phyloP scores from a whole-genome alignment of 2,329 filamentous ascomycete genomes.

The Monosporascus sp. region DNA sequence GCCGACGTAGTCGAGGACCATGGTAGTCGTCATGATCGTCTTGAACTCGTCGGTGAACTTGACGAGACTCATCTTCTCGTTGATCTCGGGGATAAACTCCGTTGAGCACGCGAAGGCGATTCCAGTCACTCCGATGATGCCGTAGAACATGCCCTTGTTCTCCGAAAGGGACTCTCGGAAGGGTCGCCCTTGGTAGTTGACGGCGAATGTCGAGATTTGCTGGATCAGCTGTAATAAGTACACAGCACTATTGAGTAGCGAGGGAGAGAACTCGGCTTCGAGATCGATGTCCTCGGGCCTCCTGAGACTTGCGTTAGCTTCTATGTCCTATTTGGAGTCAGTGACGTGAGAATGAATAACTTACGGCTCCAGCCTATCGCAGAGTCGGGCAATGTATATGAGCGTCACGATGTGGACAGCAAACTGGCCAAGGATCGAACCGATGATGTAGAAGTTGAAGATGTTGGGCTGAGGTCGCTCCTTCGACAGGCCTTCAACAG shows the following conservation, averaged over 20 bases:
- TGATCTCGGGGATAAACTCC: constrained; percentile 92
- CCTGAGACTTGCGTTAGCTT: constrained; percentile 29
- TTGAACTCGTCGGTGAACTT: constrained; percentile 90
- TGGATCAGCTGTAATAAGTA: constrained; percentile 97
- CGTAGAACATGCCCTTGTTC: constrained; percentile 98
- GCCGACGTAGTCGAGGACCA: constrained; percentile 80
- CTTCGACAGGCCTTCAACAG: constrained; percentile 91
- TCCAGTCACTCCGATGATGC: constrained; percentile 80
- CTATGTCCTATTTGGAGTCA: background rate
- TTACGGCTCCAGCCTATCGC: constrained; percentile 80
- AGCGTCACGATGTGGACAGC: constrained; percentile 91
- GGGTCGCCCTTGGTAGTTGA: constrained; percentile 97
- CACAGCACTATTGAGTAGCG: constrained; percentile 91
- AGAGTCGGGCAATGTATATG: constrained; percentile 88
- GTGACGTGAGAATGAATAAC: constrained; percentile 30
- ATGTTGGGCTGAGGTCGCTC: constrained; percentile 98
- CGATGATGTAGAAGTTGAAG: constrained; percentile 98
- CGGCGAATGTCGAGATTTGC: constrained; percentile 97
- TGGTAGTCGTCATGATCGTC: constrained; percentile 72
- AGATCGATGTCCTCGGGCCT: constrained; percentile 68
- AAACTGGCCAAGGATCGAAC: constrained; percentile 94
- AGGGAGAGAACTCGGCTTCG: constrained; percentile 90
- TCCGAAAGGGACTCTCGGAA: constrained; percentile 95
- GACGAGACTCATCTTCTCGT: constrained; percentile 86
- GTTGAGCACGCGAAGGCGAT: constrained; percentile 94